Evolutionary conservation across 78 protist genomes (phyloP), one percentile per base, ranked within the genome.

Genomic region (Dictyostelium citrinum): DNA sequence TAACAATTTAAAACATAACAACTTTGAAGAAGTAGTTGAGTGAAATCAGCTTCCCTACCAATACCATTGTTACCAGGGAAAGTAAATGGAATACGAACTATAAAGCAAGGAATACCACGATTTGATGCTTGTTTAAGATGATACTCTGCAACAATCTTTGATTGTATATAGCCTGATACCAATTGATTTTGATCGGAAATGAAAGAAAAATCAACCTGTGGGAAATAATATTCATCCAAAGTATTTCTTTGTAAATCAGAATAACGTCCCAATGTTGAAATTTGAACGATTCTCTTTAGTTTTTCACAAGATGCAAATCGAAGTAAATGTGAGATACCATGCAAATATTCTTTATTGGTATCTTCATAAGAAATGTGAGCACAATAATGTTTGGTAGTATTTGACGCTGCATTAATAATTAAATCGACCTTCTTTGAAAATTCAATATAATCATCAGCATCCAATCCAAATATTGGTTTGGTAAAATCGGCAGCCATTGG

Each of bases 111-210:
- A 24, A 85, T 85, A 17, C 91, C 91, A 24, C 55, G 27, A 27
- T 9, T 33, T 17, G 81, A 8, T 8, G 91, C 91, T 20, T 45
- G 77, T 24, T 61, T 74, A 24, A 85, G 0, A 20, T 51, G 43
- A 12, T 85, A 76, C 17, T 85, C 91, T 33, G 76, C 46, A 43
- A 85, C 77, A 33, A 85, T 71, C 70, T 85, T 85, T 20, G 78
- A 58, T 76, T 85, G 91, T 12, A 76, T 60, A 80, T 85, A 85
- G 11, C 91, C 91, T 27, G 27, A 75, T 31, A 58, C 43, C 11
- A 68, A 41, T 17, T 84, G 74, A 17, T 74, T 39, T 39, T 35
- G 43, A 39, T 37, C 51, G 20, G 17, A 16, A 74, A 39, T 74
- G 20, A 39, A 39, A n/a, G 60, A 39, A 5, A 39, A 22, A 22